Conservation (phyloP, 2,329 filamentous ascomycete genomes). For the Truncatella angustata region DNA sequence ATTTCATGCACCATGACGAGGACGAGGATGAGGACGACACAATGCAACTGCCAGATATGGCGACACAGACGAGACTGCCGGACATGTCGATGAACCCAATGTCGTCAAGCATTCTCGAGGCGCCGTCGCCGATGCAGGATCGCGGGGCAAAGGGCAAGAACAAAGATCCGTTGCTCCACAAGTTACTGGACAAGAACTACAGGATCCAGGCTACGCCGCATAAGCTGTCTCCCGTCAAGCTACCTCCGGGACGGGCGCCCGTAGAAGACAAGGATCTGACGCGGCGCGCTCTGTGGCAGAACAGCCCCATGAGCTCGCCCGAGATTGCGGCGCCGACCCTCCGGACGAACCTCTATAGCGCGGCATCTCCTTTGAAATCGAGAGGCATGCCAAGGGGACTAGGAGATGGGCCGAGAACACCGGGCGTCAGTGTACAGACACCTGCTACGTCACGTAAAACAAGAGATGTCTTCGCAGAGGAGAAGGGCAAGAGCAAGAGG, state of each 20-base stretch:
- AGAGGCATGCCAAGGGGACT: slow-evolving; percentile 36
- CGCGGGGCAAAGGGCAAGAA: slow-evolving; percentile 29
- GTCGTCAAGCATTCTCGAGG: slow-evolving; percentile 52
- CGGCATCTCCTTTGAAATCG: slow-evolving; percentile 62
- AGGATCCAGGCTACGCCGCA: slow-evolving; percentile 90
- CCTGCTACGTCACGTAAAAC: slow-evolving; percentile 55
- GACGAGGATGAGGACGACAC: slow-evolving; percentile 34
- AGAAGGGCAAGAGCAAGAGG: slow-evolving; percentile 29
- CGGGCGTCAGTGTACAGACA: slow-evolving; percentile 83
- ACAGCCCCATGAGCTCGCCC: slow-evolving; percentile 69
- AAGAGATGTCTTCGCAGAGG: slow-evolving; percentile 45
- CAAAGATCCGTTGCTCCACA: slow-evolving; percentile 81
- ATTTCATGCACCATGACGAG: slow-evolving; percentile 26
- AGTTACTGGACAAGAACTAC: slow-evolving; percentile 93
- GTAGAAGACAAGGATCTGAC: slow-evolving; percentile 31
- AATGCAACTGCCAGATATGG: slow-evolving; percentile 39
- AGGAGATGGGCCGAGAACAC: slow-evolving; percentile 60
- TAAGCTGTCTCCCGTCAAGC: slow-evolving; percentile 39
- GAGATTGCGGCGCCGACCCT: slow-evolving; percentile 79
- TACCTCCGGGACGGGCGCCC: slow-evolving; percentile 14
- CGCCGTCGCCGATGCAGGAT: slow-evolving; percentile 22
- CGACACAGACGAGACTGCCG: slow-evolving; percentile 54
- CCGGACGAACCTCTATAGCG: slow-evolving; percentile 75
- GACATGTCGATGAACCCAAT: slow-evolving; percentile 64
- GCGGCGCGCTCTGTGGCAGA: slow-evolving; percentile 43